Evolutionary conservation across 768 basidiomycete genomes (phyloP), one percentile per base, ranked within the genome.

Genomic region (Leucogyrophana mollusca): DNA sequence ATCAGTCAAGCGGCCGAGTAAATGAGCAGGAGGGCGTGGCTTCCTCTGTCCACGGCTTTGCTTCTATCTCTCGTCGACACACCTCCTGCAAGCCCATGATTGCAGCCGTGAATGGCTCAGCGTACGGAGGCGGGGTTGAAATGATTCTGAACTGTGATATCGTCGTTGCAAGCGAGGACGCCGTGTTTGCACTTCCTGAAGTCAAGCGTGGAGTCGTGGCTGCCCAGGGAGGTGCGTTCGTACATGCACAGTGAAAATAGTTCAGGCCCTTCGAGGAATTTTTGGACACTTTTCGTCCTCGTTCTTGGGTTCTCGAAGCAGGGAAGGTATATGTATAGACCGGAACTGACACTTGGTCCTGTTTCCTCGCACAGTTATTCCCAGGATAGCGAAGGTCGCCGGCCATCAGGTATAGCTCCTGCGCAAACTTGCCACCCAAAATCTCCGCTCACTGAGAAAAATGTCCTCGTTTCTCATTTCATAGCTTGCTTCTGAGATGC

Each of bases 151-250:
- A 91, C 53, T 90, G 87, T 50, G 90, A 91, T 56, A 57, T 90
- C 21, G 86, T 90, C 43, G 62, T 91, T 16, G 83, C 89, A 2
- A 76, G 73, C 49, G 72, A 80, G 40, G 77, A 80, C 13, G 82
- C 87, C 3, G 78, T 74, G 45, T 88, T 92, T 51, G 86, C 79
- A 4, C 70, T 90, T 20, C 86, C 87, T 0, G 89, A 91, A 54
- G 89, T 89, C 4, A 85, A 82, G 61, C 75, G 85, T 22, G 90
- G 90, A 0, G 88, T 90, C 7, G 57, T 87, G 23, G 87, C 86
- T 10, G 66, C 76, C 10, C 82, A 84, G 56, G 89, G 89, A 57
- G 87, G 86, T 82, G 50, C 43, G 75, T 68, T 2, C 34, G 45
- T 34, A 34, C 40, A 33, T 24, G 21, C 20, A 27, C 46, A 18